Evolutionary conservation across 257 asterid species (phyloP), one percentile per base, ranked within the genome.

Genomic region (Solanum verrucosum): DNA sequence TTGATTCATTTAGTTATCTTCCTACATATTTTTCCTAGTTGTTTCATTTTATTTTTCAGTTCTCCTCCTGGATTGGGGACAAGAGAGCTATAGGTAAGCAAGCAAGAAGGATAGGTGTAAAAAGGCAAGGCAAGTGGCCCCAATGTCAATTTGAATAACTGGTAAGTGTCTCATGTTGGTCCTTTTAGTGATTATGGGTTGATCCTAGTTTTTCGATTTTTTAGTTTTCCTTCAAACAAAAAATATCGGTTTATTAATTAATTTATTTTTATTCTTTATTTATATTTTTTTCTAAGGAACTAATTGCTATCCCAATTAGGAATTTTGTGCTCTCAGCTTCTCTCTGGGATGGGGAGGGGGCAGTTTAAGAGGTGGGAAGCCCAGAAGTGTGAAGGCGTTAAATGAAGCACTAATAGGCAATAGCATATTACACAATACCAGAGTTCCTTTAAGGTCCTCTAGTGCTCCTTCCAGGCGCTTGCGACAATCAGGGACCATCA

Each of bases 401-500:
- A 40, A 67, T 42, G 33, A 40, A 49, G 72, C 34, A 70, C 34
- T 33, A 71, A 72, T 40, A 40, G 46, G 46, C 46, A 40, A 40
- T 52, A n/a, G 44, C 31, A 46, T 29, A 85, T 75, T 29, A 88
- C 52, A 56, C 73, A 88, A 67, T 91, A 95, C 99, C 96, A 96
- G 75, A 78, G 94, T 89, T 89, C 91, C 95, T 90, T 92, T 94
- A 33, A 96, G 98, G 88, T 96, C 98, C n/a, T 90, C 88, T 63
- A 94, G 83, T 85, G 99, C 95, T 88, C 94, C 90, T 92, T 95
- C 98, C 8, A 96, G 91, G 21, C 98, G 98, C 93, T 96, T 95
- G 91, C 87, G 95, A 90, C 98, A 95, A 88, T 96, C 99, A 27
- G 99, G 99, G 73, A 96, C 91, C 99, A 95, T 96, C 99, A 96